Conservation (phyloP, 345 rosid species). For the Rhizophora apiculata region DNA sequence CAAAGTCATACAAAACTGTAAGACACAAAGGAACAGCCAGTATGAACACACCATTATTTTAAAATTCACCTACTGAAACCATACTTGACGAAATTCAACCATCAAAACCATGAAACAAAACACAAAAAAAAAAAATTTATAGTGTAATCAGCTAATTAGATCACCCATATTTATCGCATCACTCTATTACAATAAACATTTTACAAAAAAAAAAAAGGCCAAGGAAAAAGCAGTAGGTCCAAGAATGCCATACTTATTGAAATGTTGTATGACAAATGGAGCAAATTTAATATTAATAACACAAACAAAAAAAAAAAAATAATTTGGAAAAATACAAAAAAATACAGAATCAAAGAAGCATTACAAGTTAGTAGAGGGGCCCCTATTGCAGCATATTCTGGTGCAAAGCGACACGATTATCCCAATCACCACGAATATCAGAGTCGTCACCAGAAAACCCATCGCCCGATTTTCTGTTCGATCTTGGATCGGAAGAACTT, state of each 20-base stretch:
- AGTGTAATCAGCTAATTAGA: too few relatives aligned
- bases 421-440: constrained; percentile 78
- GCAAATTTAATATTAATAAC: background rate
- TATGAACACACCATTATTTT: background rate
- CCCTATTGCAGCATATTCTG: constrained; percentile 87
- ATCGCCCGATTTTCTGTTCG: constrained; percentile 25
- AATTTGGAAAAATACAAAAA: background rate
- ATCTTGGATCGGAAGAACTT: background rate
- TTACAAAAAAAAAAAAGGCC: too few relatives aligned
- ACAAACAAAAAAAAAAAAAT: background rate
- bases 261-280: background rate
- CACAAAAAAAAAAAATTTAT: too few relatives aligned
- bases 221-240: too few relatives aligned
- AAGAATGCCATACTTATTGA: too few relatives aligned
- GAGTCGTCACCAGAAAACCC: constrained; percentile 87
- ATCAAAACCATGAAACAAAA: too few relatives aligned
- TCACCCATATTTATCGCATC: too few relatives aligned
- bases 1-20: background rate
- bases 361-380: constrained; percentile 88
- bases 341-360: constrained; percentile 19
- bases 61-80: too few relatives aligned
- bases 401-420: constrained; percentile 70
- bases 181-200: too few relatives aligned
- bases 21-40: background rate
- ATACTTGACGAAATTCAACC: too few relatives aligned